Conservation (phyloP, 768 basidiomycete species). For the Panellus pusillus region DNA sequence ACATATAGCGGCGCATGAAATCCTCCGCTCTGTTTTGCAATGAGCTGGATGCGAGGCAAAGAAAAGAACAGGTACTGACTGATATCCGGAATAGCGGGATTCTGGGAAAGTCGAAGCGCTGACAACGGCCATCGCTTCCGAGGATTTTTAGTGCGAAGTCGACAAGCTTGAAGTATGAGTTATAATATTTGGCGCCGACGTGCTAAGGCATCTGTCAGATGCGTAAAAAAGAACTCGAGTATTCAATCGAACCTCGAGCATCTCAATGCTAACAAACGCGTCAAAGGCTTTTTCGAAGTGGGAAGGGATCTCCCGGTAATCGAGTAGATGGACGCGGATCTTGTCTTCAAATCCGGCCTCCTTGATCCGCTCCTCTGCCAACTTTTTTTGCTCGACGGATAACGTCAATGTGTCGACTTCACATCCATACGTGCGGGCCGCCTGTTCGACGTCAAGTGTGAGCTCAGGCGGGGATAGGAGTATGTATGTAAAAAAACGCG, state of each 20-base stretch:
- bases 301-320: constrained; percentile 85
- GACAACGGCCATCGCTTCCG: constrained; percentile 66
- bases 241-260: constrained; percentile 61
- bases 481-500: constrained; percentile 8
- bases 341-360: constrained; percentile 67
- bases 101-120: constrained; percentile 73
- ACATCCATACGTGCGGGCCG: constrained; percentile 69
- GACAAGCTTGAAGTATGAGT: constrained; percentile 72
- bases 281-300: constrained; percentile 83
- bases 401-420: constrained; percentile 90
- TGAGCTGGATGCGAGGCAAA: constrained; percentile 4
- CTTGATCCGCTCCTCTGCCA: constrained; percentile 82
- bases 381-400: constrained; percentile 81
- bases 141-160: constrained; percentile 75
- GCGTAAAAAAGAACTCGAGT: constrained; percentile 49
- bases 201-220: constrained; percentile 33
- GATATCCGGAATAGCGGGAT: constrained; percentile 65
- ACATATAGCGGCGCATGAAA: constrained; percentile 88
- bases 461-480: background rate
- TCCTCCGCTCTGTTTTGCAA: constrained; percentile 58
- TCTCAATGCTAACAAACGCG: constrained; percentile 76
- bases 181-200: constrained; percentile 58
- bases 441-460: constrained; percentile 38
- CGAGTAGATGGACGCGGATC: constrained; percentile 85
- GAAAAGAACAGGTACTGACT: constrained; percentile 44